Percentiles rank a stretch among this genome's conserved stretches.
These are phyloP conservation scores for Fusarium beomiforme DNA, from an alignment of 2,329 filamentous ascomycete species.

Conservation along the genomic window DNA sequence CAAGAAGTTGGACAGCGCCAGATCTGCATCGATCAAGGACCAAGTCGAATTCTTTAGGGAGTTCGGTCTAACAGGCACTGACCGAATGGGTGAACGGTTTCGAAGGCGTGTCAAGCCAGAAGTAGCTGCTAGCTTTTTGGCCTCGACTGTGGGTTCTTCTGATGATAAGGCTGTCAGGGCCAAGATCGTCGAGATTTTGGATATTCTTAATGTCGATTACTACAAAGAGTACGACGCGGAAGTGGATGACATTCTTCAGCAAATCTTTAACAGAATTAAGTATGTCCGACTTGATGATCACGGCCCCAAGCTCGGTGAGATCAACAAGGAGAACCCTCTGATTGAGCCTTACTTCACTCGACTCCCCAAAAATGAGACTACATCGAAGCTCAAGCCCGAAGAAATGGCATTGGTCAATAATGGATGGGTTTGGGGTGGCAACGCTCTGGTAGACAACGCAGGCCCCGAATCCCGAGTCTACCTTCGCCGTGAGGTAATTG, in stretches of 20 bases:
- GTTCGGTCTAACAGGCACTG: constrained; percentile 75
- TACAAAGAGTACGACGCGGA: constrained; percentile 94
- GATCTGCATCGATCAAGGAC: constrained; percentile 55
- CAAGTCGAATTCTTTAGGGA: constrained; percentile 72
- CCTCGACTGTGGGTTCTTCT: constrained; percentile 66
- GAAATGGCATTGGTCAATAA: constrained; percentile 91
- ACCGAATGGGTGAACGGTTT: constrained; percentile 83
- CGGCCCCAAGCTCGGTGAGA: constrained; percentile 85
- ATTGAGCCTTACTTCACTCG: constrained; percentile 97
- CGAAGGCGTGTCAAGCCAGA: constrained; percentile 75
- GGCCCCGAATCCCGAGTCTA: constrained; percentile 92
- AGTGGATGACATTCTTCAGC: constrained; percentile 82
- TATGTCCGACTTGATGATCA: constrained; percentile 94
- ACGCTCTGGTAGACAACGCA: constrained; percentile 93
- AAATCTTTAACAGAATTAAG: constrained; percentile 93
- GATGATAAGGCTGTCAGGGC: constrained; percentile 64
- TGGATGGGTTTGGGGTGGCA: constrained; percentile 98
- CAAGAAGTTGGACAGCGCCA: constrained; percentile 58
- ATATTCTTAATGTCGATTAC: constrained; percentile 86
- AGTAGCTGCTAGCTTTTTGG: constrained; percentile 68
- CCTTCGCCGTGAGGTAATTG: constrained; percentile 92
- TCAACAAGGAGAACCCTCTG: constrained; percentile 80
- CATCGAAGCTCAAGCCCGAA: constrained; percentile 77
- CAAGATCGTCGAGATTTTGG: constrained; percentile 72
- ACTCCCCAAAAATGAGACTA: constrained; percentile 80